Evolutionary conservation across 1,139 yeast genomes (phyloP), one percentile per base, ranked within the genome.

Genomic region (Suhomyces guaymorum): DNA sequence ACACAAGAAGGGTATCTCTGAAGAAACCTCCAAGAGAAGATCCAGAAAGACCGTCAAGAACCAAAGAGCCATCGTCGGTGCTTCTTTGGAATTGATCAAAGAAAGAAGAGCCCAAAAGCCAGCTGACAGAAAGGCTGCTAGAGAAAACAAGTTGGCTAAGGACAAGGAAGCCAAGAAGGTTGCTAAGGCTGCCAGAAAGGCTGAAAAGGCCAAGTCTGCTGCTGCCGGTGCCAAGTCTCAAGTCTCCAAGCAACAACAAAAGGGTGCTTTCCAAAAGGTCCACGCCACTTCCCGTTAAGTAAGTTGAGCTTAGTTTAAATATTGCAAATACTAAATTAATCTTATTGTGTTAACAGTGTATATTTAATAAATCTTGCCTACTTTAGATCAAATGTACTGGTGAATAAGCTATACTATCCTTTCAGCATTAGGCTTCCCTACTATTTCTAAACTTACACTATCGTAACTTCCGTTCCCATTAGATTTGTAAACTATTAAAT

Each of bases 1-100:
- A 79, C 97, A 92, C 95, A 90, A 88, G 86, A 92, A 92, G 80
- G 99, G 99, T 80, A 81, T 90, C 67, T 82, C 97, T 65, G 98
- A 92, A 81, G 98, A 92, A 79, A 85, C 87, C 56, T 63, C 94
- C 72, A 94, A 89, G 86, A 94, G 87, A 86, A 88, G 96, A 78
- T 58, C 94, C 61, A 92, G 97, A 82, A 90, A 88, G 82, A 73
- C 96, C 65, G 94, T 90, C 75, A 92, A 94, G 86, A 81, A 84
- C 75, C 97, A 90, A 80, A 92, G 98, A 83, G 96, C 95, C 54
- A 84, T 92, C 68, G 97, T 90, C 58, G 98, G 99, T 82, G 98
- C 97, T 69, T 86, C 97, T 64, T 80, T 92, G 63, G 98, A 92
- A 58, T 85, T 88, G 70, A 92, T 92, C 78, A 89, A 87, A 80